phyloP scores from a whole-genome alignment of 257 asterid species.

The Anisodus tanguticus region DNA sequence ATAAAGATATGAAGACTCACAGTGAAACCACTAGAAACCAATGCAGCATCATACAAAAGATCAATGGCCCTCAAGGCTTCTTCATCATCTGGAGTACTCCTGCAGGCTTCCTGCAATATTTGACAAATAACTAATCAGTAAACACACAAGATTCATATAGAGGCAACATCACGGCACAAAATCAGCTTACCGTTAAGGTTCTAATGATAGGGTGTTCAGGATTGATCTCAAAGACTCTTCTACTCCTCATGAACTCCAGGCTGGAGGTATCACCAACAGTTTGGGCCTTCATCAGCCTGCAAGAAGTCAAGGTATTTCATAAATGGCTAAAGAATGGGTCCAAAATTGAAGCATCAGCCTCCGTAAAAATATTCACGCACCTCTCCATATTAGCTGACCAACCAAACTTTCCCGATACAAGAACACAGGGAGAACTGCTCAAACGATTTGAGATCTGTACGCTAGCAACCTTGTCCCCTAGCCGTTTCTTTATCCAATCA shows the following conservation, averaged over 20 bases:
- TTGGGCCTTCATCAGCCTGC: constrained; percentile 97
- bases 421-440: constrained; percentile 93
- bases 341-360: background rate
- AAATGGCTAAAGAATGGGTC: constrained; percentile 18
- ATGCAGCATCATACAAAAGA: constrained; percentile 86
- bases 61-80: constrained; percentile 95
- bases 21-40: constrained; percentile 93
- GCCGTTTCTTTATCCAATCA: constrained; percentile 87
- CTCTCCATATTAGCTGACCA: constrained; percentile 99
- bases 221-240: constrained; percentile 95
- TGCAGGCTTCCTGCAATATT: constrained; percentile 73
- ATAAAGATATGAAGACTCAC: constrained; percentile 47
- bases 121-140: constrained; percentile 8
- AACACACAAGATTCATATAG: background rate
- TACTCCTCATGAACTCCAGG: constrained; percentile 83
- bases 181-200: constrained; percentile 62
- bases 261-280: constrained; percentile 71
- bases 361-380: constrained; percentile 36
- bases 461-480: constrained; percentile 82
- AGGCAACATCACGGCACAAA: constrained; percentile 15
- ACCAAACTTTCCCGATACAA: constrained; percentile 96
- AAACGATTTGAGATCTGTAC: constrained; percentile 94
- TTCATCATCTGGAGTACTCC: constrained; percentile 72
- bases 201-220: constrained; percentile 89
- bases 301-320: constrained; percentile 33